Evolutionary conservation across 2,329 filamentous ascomycete genomes (phyloP).

Genomic region (Diaporthe nobilis): DNA sequence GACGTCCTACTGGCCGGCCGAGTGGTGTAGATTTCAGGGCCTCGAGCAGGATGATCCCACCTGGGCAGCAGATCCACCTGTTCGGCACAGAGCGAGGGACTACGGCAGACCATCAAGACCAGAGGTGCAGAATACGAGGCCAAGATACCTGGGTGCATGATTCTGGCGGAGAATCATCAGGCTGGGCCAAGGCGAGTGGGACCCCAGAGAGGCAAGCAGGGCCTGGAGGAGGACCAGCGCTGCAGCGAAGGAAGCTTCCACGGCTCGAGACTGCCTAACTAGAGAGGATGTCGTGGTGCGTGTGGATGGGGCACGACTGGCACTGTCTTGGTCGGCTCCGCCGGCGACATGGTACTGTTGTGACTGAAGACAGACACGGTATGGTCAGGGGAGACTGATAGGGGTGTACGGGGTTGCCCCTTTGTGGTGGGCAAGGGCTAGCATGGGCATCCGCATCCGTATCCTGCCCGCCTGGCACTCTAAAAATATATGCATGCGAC

Average conservation of each 20-base stretch:
- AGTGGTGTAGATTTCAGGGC: slow-evolving; percentile 29
- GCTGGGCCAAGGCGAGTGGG: slow-evolving; percentile 11
- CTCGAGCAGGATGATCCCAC: slow-evolving; percentile 30
- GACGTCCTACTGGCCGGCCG: slow-evolving; percentile 21
- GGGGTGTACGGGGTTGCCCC: slow-evolving; percentile 12
- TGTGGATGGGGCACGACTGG: background rate
- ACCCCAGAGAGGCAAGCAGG: slow-evolving; percentile 15
- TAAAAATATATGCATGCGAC: slow-evolving; percentile 39
- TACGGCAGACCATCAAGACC: slow-evolving; percentile 32
- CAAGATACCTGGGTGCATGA: slow-evolving; percentile 28
- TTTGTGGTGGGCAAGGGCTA: background rate
- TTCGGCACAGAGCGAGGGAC: slow-evolving; percentile 26
- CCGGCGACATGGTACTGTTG: background rate
- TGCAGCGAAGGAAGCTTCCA: slow-evolving; percentile 12
- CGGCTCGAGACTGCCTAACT: slow-evolving; percentile 15
- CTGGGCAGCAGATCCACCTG: slow-evolving; percentile 16
- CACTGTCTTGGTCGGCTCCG: slow-evolving; percentile 6
- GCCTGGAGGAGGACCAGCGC: slow-evolving; percentile 9
- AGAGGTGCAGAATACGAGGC: slow-evolving; percentile 38
- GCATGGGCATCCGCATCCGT: slow-evolving; percentile 21
- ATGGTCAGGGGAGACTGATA: slow-evolving; percentile 21
- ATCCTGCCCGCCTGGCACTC: slow-evolving; percentile 31
- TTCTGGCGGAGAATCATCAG: slow-evolving; percentile 28
- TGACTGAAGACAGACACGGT: background rate
- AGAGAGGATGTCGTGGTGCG: background rate